A percentile compares a stretch with the other conserved stretches of the same genome.
Conservation (phyloP, 2,329 filamentous ascomycete genomes). For the Calonectria naviculata region DNA sequence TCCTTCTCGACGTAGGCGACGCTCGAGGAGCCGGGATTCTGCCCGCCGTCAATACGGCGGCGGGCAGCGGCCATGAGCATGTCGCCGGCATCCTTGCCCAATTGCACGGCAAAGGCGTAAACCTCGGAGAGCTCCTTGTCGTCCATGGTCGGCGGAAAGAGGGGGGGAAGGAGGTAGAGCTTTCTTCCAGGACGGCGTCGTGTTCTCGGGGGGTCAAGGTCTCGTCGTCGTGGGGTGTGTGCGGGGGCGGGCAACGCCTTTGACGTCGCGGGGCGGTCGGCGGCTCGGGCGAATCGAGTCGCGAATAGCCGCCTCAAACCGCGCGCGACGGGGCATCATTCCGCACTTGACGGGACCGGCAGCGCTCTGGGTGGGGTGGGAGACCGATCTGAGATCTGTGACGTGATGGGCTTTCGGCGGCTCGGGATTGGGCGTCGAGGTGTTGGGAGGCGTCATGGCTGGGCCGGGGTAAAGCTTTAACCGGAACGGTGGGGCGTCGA, state of each 20-base stretch:
- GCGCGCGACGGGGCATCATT: slow-evolving; percentile 11
- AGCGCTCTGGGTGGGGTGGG: slow-evolving; percentile 28
- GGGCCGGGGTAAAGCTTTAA: slow-evolving; percentile 39
- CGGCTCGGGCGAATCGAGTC: slow-evolving; percentile 16
- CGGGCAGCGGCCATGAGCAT: slow-evolving; percentile 72
- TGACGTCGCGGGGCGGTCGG: slow-evolving; percentile 10
- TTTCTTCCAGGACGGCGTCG: slow-evolving; percentile 19
- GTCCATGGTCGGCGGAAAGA: slow-evolving; percentile 36
- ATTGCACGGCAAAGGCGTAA: slow-evolving; percentile 76
- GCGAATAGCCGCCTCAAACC: slow-evolving; percentile 33
- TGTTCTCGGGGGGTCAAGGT: not conserved
- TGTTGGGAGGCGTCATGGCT: not conserved
- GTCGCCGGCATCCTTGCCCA: slow-evolving; percentile 76
- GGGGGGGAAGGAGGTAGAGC: not conserved
- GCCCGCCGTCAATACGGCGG: slow-evolving; percentile 38
- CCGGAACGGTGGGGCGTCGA: slow-evolving; percentile 22
- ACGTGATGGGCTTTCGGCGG: not conserved
- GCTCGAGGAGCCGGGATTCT: slow-evolving; percentile 22
- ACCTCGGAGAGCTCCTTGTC: slow-evolving; percentile 69
- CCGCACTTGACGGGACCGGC: slow-evolving; percentile 26
- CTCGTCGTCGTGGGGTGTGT: not conserved
- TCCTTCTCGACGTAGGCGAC: slow-evolving; percentile 69
- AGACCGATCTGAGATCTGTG: slow-evolving; percentile 18
- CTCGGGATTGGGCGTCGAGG: not conserved
- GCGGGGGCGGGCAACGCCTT: not conserved